Base-by-base conservation (phyloP, 495 filamentous ascomycete species). In the Aspergillus panamensis region DNA sequence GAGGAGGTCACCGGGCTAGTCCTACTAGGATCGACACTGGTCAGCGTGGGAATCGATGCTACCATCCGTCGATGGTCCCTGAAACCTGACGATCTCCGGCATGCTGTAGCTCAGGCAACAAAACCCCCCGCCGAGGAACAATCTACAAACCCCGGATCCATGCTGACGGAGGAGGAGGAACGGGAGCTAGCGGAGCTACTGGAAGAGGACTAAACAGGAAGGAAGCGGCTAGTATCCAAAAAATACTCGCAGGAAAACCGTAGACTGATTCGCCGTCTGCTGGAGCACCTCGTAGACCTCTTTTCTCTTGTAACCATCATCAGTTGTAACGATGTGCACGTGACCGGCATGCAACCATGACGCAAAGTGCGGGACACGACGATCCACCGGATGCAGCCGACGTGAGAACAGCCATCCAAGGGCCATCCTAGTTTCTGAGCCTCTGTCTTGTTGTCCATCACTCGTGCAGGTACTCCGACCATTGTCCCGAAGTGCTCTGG, bases 1-100 rank as follows among this genome's bases (percentile, higher is more conserved):
- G 91, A 97, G 62, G 94, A 97, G 66, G 87, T 98, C 29, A 96
- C 88, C 5, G 90, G 87, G 37, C 70, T 97, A 37, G 76, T 86
- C 2, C 64, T 95, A 37, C 63, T 91, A 9, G 81, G 77, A 14
- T 75, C 69, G 30, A 82, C 74, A 42, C 74, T 94, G 29, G 85
- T 87, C 35, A 96, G 91, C 66, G 90, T 90, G 32, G 82, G 86
- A 20, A 96, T 96, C 61, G 94, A 98, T 76, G 88, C 83, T 0
- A 97, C 94, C 3, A 75, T 97, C 35, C 82, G 94, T 62, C 82
- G 78, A 37, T 98, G 94, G 94, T 80, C 83, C 9, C 70, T 97
- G 52, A 77, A 76, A 40, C 83, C 79, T 49, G 70, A 73, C 37
- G 88, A 86, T 8, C 72, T 98, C 30, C 79, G 82, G 69, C 77